Percentiles rank a stretch among this genome's conserved stretches.
Evolutionary conservation across 2,329 filamentous ascomycete species (phyloP).

Genomic region (Trichophyton equinum): DNA sequence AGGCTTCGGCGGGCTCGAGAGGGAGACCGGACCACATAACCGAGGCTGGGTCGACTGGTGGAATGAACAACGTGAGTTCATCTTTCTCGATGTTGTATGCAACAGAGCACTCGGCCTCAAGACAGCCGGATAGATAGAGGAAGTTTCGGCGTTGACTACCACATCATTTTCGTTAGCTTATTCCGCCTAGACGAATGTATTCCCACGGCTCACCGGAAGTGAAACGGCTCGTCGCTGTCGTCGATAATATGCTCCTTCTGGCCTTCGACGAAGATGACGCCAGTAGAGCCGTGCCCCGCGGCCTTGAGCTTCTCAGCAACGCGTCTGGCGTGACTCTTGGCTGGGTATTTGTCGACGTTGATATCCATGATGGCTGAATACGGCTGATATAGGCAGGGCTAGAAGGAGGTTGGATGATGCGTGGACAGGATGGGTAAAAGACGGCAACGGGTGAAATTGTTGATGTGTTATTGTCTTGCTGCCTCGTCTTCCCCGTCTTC

Average conservation of each 20-base stretch:
- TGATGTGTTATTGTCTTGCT: not conserved
- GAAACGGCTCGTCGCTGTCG: slow-evolving; percentile 73
- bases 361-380: slow-evolving; percentile 19
- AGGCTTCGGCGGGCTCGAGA: slow-evolving; percentile 60
- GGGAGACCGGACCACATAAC: slow-evolving; percentile 93
- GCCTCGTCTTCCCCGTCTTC: slow-evolving; percentile 9
- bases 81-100: slow-evolving; percentile 65
- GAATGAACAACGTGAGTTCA: slow-evolving; percentile 77
- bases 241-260: slow-evolving; percentile 71
- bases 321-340: slow-evolving; percentile 70
- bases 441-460: not conserved
- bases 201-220: slow-evolving; percentile 51
- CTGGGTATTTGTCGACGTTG: slow-evolving; percentile 55
- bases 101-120: slow-evolving; percentile 65
- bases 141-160: slow-evolving; percentile 67
- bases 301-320: slow-evolving; percentile 67
- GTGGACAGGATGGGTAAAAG: not conserved
- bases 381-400: not conserved
- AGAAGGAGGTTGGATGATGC: not conserved
- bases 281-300: slow-evolving; percentile 50
- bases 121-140: slow-evolving; percentile 84
- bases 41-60: slow-evolving; percentile 69
- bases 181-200: not conserved
- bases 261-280: slow-evolving; percentile 78
- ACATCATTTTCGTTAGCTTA: not conserved